A percentile compares a stretch with the other conserved stretches of the same genome.
Conservation (phyloP, 768 basidiomycete species). For the Boletus tylopilopsis region DNA sequence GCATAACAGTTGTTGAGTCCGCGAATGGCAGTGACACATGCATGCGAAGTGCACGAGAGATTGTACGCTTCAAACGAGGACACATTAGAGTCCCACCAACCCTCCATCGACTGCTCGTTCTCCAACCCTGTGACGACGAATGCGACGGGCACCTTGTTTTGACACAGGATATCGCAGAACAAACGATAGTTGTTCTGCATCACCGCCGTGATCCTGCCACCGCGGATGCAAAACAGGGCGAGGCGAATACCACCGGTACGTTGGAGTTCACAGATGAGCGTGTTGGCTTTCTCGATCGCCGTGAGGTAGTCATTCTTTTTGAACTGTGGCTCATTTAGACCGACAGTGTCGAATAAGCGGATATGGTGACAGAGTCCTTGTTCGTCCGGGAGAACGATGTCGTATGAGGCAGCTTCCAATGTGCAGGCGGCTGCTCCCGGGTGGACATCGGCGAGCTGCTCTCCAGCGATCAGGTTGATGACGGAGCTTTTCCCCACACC, state of each 20-base stretch:
- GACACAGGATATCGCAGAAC: constrained; percentile 30
- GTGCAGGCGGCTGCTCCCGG: constrained; percentile 35
- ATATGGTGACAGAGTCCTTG: constrained; percentile 18
- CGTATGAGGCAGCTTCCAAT: constrained; percentile 27
- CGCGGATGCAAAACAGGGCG: constrained; percentile 34
- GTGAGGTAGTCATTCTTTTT: constrained; percentile 23
- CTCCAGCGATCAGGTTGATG: constrained; percentile 36
- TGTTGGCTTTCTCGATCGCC: constrained; percentile 30
- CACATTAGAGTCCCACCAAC: constrained; percentile 34
- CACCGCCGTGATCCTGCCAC: constrained; percentile 28
- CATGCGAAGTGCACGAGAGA: constrained; percentile 30
- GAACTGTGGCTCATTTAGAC: constrained; percentile 27
- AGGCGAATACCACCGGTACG: constrained; percentile 30
- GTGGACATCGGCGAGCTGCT: constrained; percentile 25
- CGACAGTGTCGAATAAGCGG: constrained; percentile 34
- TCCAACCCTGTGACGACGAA: constrained; percentile 32
- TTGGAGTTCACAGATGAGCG: constrained; percentile 34
- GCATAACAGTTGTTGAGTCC: constrained; percentile 23
- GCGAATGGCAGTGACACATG: constrained; percentile 36
- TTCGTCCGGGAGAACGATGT: constrained; percentile 17
- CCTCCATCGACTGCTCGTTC: constrained; percentile 31
- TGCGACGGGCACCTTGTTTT: constrained; percentile 29
- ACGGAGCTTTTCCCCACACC: constrained; percentile 39
- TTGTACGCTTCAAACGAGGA: constrained; percentile 25
- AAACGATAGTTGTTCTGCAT: constrained; percentile 30